Evolutionary conservation across 805 yeast genomes (phyloP), one percentile per base, ranked within the genome.

Genomic region (Wickerhamiella kazuoi): DNA sequence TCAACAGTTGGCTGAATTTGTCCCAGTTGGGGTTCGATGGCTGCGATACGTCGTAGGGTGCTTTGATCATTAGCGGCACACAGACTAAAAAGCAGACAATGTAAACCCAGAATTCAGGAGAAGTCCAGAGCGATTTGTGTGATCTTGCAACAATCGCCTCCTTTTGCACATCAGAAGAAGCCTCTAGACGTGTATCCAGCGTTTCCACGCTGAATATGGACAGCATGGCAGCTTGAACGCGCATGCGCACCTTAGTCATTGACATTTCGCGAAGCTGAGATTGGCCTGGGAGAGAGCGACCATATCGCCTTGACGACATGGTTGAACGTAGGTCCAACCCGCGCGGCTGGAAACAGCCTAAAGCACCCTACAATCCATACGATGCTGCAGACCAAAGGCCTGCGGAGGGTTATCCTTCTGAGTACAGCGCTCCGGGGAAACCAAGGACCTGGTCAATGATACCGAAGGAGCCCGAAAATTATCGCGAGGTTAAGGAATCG

Each of bases 351-450:
- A 68, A 68, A 0, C 80, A 74, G 1, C 93, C 93, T 8, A 71
- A 67, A 45, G 87, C 86, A 1, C 90, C 90, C 1, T 82, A 79
- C 54, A 81, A 81, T 50, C 93, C 93, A 5, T 82, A 74, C 51
- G 94, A 81, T 52, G 79, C 86, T 0, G 59, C 69, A 1, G 94
- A 81, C 52, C 53, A 62, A 31, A 64, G 94, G 35, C 93, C 94
- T 0, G 70, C 93, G 0, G 74, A 75, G 52, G 93, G 94, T 2
- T 81, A 82, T 46, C 94, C 94, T 1, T 75, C 84, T 20, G 94
- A 81, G 54, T 82, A 67, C 60, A 65, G 69, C 41, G 59, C 75
- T 1, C 87, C 90, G 0, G 76, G 80, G 1, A 62, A 64, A 32
- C 64, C 70, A 24, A 73, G 79, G 21, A 54, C 58, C 16, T 73